phyloP scores from a whole-genome alignment of 1,139 yeast species.

The Debaryomycetaceae sp. region DNA sequence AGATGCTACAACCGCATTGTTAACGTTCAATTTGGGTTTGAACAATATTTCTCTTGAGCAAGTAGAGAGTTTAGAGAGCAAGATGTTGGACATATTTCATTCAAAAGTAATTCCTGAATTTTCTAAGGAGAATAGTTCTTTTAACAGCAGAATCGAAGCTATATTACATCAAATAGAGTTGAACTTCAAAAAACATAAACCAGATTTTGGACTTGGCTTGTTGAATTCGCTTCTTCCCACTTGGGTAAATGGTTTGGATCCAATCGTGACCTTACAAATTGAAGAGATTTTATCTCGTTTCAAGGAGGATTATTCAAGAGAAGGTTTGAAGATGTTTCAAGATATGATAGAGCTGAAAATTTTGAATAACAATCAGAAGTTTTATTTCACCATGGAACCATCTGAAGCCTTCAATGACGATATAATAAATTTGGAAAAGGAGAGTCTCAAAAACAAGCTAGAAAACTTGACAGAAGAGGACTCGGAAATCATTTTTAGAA shows the following conservation, averaged over 20 bases:
- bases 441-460: conserved; percentile 46
- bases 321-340: conserved; percentile 59
- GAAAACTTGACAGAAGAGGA: conserved; percentile 52
- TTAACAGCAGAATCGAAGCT: conserved; percentile 70
- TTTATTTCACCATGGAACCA: conserved; percentile 79
- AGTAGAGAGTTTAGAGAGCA: conserved; percentile 41
- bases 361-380: conserved; percentile 47
- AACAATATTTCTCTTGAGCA: conserved; percentile 65
- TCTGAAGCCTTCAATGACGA: conserved; percentile 48
- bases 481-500: conserved; percentile 50
- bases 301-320: conserved; percentile 50
- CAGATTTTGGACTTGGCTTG: conserved; percentile 84
- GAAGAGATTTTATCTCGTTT: conserved; percentile 58
- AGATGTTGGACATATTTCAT: conserved; percentile 41
- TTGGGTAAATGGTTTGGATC: conserved; percentile 79
- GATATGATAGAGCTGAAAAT: conserved; percentile 54
- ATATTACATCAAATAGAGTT: conserved; percentile 86
- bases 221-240: conserved; percentile 73
- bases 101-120: conserved; percentile 40
- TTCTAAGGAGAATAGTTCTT: conserved; percentile 42
- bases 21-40: conserved; percentile 80
- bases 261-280: conserved; percentile 63
- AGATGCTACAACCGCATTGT: conserved; percentile 76
- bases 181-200: conserved; percentile 78
- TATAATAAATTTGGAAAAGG: conserved; percentile 53